These are phyloP conservation scores for Lactifluus pinguis DNA, from an alignment of 768 basidiomycete species.

Conservation along the genomic window DNA sequence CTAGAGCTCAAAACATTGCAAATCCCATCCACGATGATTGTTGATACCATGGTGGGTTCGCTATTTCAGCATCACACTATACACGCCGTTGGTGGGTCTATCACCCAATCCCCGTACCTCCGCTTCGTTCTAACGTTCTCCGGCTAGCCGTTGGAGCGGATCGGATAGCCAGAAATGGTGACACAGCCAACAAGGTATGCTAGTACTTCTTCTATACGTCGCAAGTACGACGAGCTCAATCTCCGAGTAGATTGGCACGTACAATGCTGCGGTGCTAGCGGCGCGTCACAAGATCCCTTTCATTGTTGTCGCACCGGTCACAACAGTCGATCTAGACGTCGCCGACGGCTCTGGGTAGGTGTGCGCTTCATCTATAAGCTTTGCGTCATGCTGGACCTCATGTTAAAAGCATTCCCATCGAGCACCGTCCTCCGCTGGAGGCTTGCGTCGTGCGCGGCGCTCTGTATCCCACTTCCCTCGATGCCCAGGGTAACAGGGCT, in stretches of 20 bases:
- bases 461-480: slow-evolving; percentile 43
- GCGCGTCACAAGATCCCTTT: slow-evolving; percentile 83
- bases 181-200: slow-evolving; percentile 88
- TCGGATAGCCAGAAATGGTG: slow-evolving; percentile 84
- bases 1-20: slow-evolving; percentile 78
- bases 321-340: slow-evolving; percentile 81
- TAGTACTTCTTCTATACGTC: not conserved
- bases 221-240: not conserved
- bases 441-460: slow-evolving; percentile 84
- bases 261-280: slow-evolving; percentile 91
- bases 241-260: slow-evolving; percentile 65
- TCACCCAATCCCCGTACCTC: not conserved
- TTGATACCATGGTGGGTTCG: slow-evolving; percentile 96
- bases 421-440: slow-evolving; percentile 81
- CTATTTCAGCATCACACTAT: slow-evolving; percentile 82
- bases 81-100: slow-evolving; percentile 62
- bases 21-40: slow-evolving; percentile 88
- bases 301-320: slow-evolving; percentile 87
- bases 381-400: not conserved
- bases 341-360: slow-evolving; percentile 52
- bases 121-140: not conserved
- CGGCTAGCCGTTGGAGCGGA: slow-evolving; percentile 76
- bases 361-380: not conserved
- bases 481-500: slow-evolving; percentile 37
- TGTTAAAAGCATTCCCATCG: slow-evolving; percentile 68